Conservation (phyloP, 2,329 filamentous ascomycete genomes). For the Teratosphaeria zuluensis region DNA sequence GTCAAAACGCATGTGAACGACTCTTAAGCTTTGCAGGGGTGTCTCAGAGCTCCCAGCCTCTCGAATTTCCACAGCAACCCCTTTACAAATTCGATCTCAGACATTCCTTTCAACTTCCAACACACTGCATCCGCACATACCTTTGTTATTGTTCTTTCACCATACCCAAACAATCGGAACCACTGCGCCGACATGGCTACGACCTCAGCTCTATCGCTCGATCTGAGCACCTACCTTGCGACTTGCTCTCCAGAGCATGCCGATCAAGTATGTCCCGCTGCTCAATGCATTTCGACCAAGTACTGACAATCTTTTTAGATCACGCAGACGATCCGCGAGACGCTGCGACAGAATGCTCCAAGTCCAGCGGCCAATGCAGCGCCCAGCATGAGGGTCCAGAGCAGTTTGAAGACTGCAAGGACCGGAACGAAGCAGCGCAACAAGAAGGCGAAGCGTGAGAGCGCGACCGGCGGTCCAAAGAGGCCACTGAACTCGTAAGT, state of each 20-base stretch:
- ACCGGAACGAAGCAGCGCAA: neutral
- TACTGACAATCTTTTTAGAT: neutral
- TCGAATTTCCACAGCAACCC: too few species aligned
- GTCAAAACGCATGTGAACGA: too few species aligned
- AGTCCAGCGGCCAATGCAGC: neutral
- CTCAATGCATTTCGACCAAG: neutral
- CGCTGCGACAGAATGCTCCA: neutral
- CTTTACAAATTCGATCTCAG: too few species aligned
- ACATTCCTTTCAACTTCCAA: too few species aligned
- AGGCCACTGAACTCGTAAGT: slow-evolving; percentile 27
- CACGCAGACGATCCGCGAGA: too few species aligned
- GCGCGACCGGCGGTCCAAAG: slow-evolving; percentile 9
- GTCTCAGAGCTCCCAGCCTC: too few species aligned
- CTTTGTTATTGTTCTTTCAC: neutral
- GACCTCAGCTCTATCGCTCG: neutral
- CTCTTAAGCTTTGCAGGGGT: too few species aligned
- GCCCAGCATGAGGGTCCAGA: neutral
- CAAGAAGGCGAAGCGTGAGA: neutral
- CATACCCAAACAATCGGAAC: neutral
- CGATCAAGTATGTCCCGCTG: neutral
- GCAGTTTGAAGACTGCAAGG: neutral
- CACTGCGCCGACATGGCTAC: slow-evolving; percentile 1
- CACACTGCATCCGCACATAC: neutral
- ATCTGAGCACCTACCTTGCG: neutral
- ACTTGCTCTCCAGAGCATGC: neutral